A percentile compares a stretch with the other conserved stretches of the same genome.
Conservation (phyloP, 805 yeast species). For the Candida fluviatilis region DNA sequence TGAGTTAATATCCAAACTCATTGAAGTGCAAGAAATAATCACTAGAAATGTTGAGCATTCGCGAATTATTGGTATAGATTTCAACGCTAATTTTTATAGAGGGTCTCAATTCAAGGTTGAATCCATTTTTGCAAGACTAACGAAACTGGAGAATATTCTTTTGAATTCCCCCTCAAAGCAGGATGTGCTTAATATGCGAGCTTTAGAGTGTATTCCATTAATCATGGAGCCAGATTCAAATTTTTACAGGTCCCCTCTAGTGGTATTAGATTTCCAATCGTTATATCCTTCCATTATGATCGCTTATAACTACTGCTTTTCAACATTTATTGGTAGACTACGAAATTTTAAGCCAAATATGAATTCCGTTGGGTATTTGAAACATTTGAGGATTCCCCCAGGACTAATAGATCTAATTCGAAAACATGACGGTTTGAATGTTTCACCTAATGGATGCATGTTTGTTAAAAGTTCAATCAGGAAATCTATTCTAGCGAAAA, state of each 20-base stretch:
- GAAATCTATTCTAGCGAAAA: conserved; percentile 70
- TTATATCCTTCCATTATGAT: conserved; percentile 89
- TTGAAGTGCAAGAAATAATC: conserved; percentile 62
- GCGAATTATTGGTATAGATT: conserved; percentile 83
- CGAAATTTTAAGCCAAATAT: conserved; percentile 45
- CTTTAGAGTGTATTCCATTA: conserved; percentile 83
- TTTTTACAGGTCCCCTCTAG: conserved; percentile 81
- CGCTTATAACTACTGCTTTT: conserved; percentile 85
- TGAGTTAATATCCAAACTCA: conserved; percentile 41
- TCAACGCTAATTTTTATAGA: conserved; percentile 77
- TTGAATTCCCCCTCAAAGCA: conserved; percentile 74
- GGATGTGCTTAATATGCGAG: conserved; percentile 79
- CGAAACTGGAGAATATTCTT: conserved; percentile 71
- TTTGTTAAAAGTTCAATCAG: conserved; percentile 66
- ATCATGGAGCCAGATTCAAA: conserved; percentile 90
- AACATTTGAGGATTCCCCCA: conserved; percentile 39
- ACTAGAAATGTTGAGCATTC: conserved; percentile 78
- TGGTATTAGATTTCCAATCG: conserved; percentile 91
- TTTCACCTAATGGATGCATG: conserved; percentile 86
- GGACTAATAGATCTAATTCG: conserved; percentile 53
- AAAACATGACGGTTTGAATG: conserved; percentile 46
- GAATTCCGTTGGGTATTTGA: conserved; percentile 55
- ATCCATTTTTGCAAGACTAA: conserved; percentile 68
- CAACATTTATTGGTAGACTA: conserved; percentile 64
- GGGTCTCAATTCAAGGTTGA: conserved; percentile 96